Conservation (phyloP, 2,329 filamentous ascomycete genomes). For the Metarhizium guizhouense region DNA sequence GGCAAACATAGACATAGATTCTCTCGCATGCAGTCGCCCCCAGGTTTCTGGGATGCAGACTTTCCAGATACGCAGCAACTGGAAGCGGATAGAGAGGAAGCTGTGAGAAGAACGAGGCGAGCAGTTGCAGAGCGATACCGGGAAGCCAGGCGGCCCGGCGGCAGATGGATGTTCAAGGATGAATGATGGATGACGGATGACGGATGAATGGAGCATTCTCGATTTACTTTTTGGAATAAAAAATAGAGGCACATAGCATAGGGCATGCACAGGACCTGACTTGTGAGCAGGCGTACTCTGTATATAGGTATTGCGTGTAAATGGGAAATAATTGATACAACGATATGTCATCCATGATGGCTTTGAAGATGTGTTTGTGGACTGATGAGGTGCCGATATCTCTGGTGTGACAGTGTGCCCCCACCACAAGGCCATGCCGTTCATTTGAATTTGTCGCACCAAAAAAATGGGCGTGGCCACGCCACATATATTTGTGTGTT, state of each 20-base stretch:
- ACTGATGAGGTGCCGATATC: too few species aligned
- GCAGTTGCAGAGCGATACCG: constrained; percentile 65
- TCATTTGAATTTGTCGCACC: too few species aligned
- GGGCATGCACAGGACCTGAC: too few species aligned
- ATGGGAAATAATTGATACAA: background rate
- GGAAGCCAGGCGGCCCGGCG: constrained; percentile 71
- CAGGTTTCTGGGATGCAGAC: constrained; percentile 84
- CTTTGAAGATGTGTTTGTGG: too few species aligned
- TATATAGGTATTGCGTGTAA: background rate
- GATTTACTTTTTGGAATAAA: background rate
- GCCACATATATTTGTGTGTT: too few species aligned
- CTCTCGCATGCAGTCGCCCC: constrained; percentile 62
- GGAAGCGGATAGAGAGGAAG: constrained; percentile 54
- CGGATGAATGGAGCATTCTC: background rate
- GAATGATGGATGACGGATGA: constrained; percentile 50
- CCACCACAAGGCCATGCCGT: too few species aligned
- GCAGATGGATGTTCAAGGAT: constrained; percentile 74
- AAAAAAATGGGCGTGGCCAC: too few species aligned
- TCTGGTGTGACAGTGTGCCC: too few species aligned
- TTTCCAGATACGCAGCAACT: constrained; percentile 85
- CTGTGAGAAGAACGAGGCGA: constrained; percentile 51
- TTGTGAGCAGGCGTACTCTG: background rate
- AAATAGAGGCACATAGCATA: background rate
- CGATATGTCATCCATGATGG: background rate
- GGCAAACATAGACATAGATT: constrained; percentile 73